Evolutionary conservation across 2,329 filamentous ascomycete species (phyloP), one percentile per base, ranked within the genome.

Genomic region (Pseudogymnoascus sp.): DNA sequence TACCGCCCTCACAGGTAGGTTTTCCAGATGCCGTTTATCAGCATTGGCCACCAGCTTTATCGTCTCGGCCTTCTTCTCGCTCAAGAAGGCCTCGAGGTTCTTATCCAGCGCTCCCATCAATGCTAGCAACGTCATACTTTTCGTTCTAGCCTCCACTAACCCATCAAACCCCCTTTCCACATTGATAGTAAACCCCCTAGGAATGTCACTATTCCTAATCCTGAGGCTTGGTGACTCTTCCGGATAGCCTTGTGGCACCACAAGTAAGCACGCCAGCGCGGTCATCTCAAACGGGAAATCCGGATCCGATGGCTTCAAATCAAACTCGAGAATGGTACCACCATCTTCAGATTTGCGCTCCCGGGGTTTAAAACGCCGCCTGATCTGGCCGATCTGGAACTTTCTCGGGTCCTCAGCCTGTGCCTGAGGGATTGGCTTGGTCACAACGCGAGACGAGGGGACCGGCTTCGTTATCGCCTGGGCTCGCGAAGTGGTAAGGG

Each of bases 211-310:
- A 70, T 93, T 92, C 64, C 76, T 78, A 60, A 93, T 83, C 16
- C 80, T 80, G 61, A 95, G 76, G 14, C 76, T 77, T 38, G 90
- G 86, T 28, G 76, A 76, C 43, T 75, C 74, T 40, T 76, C 74
- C 16, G 89, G 90, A 73, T 90, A 93, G 16, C 74, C 75, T 8
- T 71, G 72, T 1, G 90, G 90, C 18, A 95, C 80, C 60, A 78
- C 80, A 38, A 95, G 76, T 45, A 84, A 79, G 71, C 89, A 93
- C 41, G 89, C 80, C 33, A 95, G 78, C 40, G 82, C 78, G 25
- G 85, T 81, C 70, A 93, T 78, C 65, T 92, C 88, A 73, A 90
- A 93, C 0, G 90, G 88, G 69, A 95, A 93, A 70, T 95, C 90
- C 0, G 90, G 90, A 71, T 95, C 90, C 5, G 90, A 91, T 4